Base-by-base conservation (phyloP, 306 rosid species). In the Prunus salicina region DNA sequence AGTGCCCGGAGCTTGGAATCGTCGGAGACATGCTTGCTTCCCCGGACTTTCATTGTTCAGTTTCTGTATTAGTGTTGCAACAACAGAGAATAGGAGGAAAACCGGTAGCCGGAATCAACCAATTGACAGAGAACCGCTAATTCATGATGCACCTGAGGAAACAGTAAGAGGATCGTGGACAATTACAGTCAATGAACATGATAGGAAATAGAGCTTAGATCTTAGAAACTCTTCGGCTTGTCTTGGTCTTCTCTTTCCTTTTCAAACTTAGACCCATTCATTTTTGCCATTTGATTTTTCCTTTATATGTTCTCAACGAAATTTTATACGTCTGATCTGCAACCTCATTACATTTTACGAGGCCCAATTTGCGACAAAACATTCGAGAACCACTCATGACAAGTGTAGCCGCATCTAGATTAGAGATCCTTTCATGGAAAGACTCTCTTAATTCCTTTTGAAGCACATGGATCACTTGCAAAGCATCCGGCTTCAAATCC, bases 21-120 rank as follows among this genome's bases (percentile, higher is more conserved):
- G 18, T 92, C 18, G 97, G 93, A 8, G 96, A 92, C 50, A 88
- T 92, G 91, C 78, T 92, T 24, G 83, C 91, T 41, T 85, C 96
- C n/a, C 68, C 73, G 19, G 91, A 88, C 64, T 79, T 82, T 51
- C 60, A 51, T 3, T 84, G 83, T n/a, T 76, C 87, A n/a, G 84
- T 91, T 2, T 86, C 97, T 0, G 79, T 90, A 20, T 30, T 92
- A 80, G 90, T 92, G 57, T 77, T 92, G 66, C 96, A 92, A 61
- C 93, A 92, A 38, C 96, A 88, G 30, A 87, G 84, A 81, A 41
- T 84, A 19, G 72, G 84, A 85, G 86, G 86, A 74, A 85, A 79
- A 75, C 7, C 62, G 15, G 3, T 3, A 72, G 41, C 3, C 58
- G 50, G n/a, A 5, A 2, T 66, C 71, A 32, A 52, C n/a, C 30